Evolutionary conservation across 495 filamentous ascomycete species (phyloP).

Genomic region (Bacidia gigantensis): DNA sequence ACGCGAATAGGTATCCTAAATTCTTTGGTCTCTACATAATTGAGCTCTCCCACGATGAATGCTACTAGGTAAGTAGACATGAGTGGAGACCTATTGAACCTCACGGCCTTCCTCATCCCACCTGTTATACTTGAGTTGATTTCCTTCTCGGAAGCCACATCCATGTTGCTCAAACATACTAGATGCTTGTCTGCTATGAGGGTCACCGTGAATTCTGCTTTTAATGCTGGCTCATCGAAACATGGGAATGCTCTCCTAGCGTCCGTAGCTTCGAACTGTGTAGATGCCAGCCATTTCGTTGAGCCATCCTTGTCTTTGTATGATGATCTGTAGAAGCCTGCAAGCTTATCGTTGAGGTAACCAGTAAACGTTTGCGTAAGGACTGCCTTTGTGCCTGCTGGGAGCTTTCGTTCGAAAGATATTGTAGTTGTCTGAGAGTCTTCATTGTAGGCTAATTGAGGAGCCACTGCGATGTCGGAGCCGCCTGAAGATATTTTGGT

Average conservation of each 20-base stretch:
- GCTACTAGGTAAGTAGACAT: conserved; percentile 61
- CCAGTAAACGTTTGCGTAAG: conserved; percentile 49
- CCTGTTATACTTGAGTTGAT: conserved; percentile 34
- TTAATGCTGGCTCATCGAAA: conserved; percentile 58
- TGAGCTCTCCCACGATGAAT: conserved; percentile 55
- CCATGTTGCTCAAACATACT: conserved; percentile 59
- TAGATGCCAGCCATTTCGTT: conserved; percentile 46
- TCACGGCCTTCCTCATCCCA: conserved; percentile 47
- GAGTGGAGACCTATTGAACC: conserved; percentile 49
- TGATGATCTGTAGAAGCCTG: conserved; percentile 54
- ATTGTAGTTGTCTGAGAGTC: conserved; percentile 47
- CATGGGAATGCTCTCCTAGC: conserved; percentile 53
- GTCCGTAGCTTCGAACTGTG: conserved; percentile 57
- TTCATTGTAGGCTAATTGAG: conserved; percentile 40
- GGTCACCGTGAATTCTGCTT: conserved; percentile 52
- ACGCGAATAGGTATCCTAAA: conserved; percentile 54
- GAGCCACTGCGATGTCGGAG: conserved; percentile 36
- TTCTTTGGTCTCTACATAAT: conserved; percentile 47
- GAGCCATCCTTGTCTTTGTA: conserved; percentile 42
- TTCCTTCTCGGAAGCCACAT: conserved; percentile 43
- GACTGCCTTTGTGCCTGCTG: conserved; percentile 44
- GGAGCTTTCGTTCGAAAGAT: conserved; percentile 42
- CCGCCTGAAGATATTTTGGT: conserved; percentile 44
- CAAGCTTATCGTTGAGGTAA: conserved; percentile 53
- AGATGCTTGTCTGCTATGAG: conserved; percentile 47